phyloP scores from a whole-genome alignment of 441 rosid species.

The Populus trichocarpa region DNA sequence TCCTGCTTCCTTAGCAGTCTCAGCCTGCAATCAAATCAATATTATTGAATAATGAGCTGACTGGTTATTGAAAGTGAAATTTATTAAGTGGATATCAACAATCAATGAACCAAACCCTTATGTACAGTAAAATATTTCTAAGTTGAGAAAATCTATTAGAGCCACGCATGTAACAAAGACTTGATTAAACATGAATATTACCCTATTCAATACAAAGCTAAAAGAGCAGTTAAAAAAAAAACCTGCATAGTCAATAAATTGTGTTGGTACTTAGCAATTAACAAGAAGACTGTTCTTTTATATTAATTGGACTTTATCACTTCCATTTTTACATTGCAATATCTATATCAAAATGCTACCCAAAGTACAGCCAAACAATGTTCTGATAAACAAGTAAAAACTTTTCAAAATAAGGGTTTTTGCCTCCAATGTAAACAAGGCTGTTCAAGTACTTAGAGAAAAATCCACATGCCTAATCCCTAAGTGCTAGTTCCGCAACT shows the following conservation, averaged over 20 bases:
- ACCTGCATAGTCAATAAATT: too few relatives aligned
- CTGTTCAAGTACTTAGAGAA: too few relatives aligned
- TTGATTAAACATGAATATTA: background rate
- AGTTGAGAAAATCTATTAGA: background rate
- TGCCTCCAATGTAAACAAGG: too few relatives aligned
- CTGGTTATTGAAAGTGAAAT: background rate
- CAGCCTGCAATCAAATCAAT: conserved; percentile 43
- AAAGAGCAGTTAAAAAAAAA: background rate
- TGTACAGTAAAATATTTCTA: background rate
- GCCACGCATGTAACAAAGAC: background rate
- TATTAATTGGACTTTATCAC: too few relatives aligned
- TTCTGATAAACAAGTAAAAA: background rate
- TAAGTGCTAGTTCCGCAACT: too few relatives aligned
- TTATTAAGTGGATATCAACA: background rate
- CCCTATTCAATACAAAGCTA: too few relatives aligned
- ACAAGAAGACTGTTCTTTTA: too few relatives aligned
- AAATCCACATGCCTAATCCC: background rate
- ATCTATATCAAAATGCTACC: background rate
- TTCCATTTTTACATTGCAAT: too few relatives aligned
- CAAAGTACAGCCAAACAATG: background rate
- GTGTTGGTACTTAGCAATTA: too few relatives aligned
- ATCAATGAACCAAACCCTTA: background rate
- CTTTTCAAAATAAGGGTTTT: too few relatives aligned
- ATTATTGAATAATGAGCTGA: background rate
- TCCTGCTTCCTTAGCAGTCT: conserved; percentile 80